Evolutionary conservation across 345 rosid genomes (phyloP), one percentile per base, ranked within the genome.

Genomic region (Camelina sativa): DNA sequence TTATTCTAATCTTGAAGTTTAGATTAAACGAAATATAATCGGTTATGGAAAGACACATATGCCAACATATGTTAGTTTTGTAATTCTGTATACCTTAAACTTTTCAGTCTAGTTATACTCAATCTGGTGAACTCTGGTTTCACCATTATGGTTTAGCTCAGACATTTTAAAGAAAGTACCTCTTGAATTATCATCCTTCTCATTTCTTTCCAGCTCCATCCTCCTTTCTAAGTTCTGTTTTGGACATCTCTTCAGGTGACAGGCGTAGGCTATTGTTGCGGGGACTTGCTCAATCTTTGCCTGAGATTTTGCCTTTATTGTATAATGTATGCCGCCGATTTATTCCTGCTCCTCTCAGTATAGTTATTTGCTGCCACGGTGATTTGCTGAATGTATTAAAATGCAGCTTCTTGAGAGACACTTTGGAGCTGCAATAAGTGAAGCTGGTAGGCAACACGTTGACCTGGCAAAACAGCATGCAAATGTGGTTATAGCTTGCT

Each of bases 391-490:
- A 53, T 56, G 37, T 30, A 53, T 73, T 61, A 59, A 38, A 47
- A 53, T 58, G 57, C 85, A 92, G 97, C 76, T 89, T 67, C 82
- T 92, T 35, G 96, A 88, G 75, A 81, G 88, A 75, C 92, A 92
- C 77, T 88, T 86, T 79, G 89, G 86, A 60, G 86, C 92, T 80
- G 93, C 89, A 69, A 56, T 89, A 70, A 81, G 35, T 52, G 92
- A 92, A 82, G 84, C 71, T 15, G 73, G 87, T 54, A 79, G 77
- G 76, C 92, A 89, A 52, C 87, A 92, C 61, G 46, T 84, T 63
- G 93, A 88, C 11, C 62, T 71, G 65, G 96, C 93, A 63, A 92
- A 88, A 80, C 92, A 87, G 84, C 97, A 92, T 85, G 93, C 86
- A 13, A 87, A 93, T 57, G 81, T 90, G 6, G 96, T 92, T 43